Evolutionary conservation across 2,329 filamentous ascomycete genomes (phyloP), one percentile per base, ranked within the genome.

Genomic region (Orbilia blumenaviensis): DNA sequence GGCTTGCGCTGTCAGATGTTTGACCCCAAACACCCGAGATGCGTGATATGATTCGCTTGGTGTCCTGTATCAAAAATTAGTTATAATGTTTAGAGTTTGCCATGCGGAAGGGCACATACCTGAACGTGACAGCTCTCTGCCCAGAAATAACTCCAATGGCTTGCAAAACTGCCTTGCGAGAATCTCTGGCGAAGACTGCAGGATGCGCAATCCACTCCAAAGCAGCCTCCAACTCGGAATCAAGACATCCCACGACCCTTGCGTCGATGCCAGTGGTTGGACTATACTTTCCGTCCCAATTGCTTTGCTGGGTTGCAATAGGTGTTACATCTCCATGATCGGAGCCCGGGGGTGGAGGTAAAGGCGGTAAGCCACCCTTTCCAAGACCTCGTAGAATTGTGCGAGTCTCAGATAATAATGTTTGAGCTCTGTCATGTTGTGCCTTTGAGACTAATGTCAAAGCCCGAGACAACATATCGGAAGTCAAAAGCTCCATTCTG

Each of bases 131-230:
- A 9, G 91, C 94, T 52, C 95, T 88, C 84, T 99, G 95, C 5
- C 92, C 96, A 81, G 92, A 95, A 80, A 99, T 97, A 77, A 98
- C 94, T 5, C 95, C 94, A 79, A 99, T 98, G 14, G 94, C 93
- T 83, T 99, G 95, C 23, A 99, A 86, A 1, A 99, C 94, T 3
- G 94, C 93, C 85, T 99, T 99, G 80, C 95, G 90, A 71, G 92
- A 95, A 82, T 99, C 95, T 38, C 95, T 89, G 7, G 92, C 91
- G 82, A 99, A 99, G 1, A 98, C 92, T 1, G 94, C 94, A 0
- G 95, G 95, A 81, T 99, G 95, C 81, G 91, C 93, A 83, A 99
- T 98, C 95, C 95, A 99, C 83, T 99, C 95, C 14, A 99, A 85
- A 60, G 92, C 92, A 34, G 92, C 89, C 82, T 97, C 93, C 34